Percentiles rank a stretch among this genome's conserved stretches.
Evolutionary conservation across 2,329 filamentous ascomycete genomes (phyloP).

Genomic region (Gnomoniopsis smithogilvyi): DNA sequence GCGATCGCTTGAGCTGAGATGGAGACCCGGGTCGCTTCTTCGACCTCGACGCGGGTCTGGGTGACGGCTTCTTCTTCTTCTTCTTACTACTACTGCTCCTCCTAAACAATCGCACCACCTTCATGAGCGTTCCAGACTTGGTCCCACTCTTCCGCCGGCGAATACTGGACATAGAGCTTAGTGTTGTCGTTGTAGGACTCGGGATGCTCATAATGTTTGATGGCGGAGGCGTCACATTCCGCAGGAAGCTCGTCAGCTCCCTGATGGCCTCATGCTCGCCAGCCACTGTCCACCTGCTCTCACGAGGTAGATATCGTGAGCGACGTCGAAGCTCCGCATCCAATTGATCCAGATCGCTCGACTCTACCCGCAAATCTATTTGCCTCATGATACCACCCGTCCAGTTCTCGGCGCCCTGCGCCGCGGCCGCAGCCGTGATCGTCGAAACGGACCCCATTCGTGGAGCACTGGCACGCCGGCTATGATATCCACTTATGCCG

Average conservation of each 20-base stretch:
- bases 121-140: constrained; percentile 37
- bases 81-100: constrained; percentile 23
- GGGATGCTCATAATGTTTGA: constrained; percentile 48
- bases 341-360: not conserved
- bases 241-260: constrained; percentile 47
- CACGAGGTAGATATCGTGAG: not conserved
- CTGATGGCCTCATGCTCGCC: constrained; percentile 24
- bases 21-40: constrained; percentile 9
- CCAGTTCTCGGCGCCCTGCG: constrained; percentile 12
- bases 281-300: not conserved
- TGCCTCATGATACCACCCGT: constrained; percentile 18
- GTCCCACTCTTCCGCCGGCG: constrained; percentile 22
- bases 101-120: constrained; percentile 30
- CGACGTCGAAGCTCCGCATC: constrained; percentile 2
- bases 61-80: constrained; percentile 32
- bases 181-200: constrained; percentile 23
- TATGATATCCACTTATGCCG: not conserved
- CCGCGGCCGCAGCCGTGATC: constrained; percentile 20
- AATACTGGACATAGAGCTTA: constrained; percentile 1
- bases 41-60: constrained; percentile 6
- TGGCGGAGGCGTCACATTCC: constrained; percentile 44
- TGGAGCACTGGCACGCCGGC: not conserved
- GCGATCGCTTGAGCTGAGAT: not conserved
- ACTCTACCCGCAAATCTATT: constrained; percentile 21
- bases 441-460: not conserved